A percentile compares a stretch with the other conserved stretches of the same genome.
phyloP scores from a whole-genome alignment of 495 filamentous ascomycete species.

The Neurospora sp. region DNA sequence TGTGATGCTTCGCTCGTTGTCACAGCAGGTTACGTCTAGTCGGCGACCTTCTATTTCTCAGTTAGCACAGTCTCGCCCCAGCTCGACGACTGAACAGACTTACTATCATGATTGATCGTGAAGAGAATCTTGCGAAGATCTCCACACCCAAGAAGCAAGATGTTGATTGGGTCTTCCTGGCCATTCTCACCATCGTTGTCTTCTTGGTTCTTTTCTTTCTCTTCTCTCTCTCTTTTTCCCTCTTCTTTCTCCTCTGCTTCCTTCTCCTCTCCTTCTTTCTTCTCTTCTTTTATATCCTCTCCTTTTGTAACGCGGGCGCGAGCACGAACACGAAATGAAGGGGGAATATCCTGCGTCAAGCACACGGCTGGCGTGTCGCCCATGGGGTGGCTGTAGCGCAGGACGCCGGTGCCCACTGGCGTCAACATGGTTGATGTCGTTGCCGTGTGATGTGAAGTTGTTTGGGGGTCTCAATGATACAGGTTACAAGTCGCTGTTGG shows the following conservation, averaged over 20 bases:
- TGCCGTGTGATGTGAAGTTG: background rate
- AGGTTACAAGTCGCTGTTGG: background rate
- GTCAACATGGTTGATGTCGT: background rate
- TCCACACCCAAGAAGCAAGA: constrained; percentile 26
- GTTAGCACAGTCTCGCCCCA: background rate
- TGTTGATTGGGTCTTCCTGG: constrained; percentile 7
- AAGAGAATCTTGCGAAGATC: constrained; percentile 25
- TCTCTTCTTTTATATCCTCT: background rate
- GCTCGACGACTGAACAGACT: background rate
- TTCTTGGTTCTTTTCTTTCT: background rate
- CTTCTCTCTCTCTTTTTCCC: background rate
- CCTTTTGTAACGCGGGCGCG: background rate
- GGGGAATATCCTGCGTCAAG: constrained; percentile 19
- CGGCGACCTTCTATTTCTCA: constrained; percentile 3
- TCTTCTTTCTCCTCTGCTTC: background rate
- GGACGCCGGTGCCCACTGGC: background rate
- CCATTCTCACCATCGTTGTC: background rate
- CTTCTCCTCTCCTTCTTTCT: background rate
- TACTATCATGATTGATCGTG: constrained; percentile 16
- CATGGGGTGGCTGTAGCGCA: constrained; percentile 11
- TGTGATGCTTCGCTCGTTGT: constrained; percentile 15
- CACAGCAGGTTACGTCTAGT: constrained; percentile 24
- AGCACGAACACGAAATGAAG: background rate
- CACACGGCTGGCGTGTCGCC: constrained; percentile 22
- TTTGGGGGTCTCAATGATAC: background rate